A percentile compares a stretch with the other conserved stretches of the same genome.
Conservation (phyloP, 139 green algal genomes). For the Haematococcus lacustris region DNA sequence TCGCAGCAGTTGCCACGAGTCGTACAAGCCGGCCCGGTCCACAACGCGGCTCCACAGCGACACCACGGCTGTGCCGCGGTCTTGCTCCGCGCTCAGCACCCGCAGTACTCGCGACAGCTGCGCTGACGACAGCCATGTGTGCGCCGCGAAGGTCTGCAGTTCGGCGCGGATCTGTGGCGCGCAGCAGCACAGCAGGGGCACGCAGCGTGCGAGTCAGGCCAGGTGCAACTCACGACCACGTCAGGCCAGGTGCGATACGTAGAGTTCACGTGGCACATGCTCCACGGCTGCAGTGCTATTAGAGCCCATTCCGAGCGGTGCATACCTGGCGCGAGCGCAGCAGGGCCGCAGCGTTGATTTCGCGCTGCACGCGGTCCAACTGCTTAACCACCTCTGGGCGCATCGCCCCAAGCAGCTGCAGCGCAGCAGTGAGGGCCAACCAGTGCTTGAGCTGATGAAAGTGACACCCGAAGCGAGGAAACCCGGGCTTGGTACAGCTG, state of each 20-base stretch:
- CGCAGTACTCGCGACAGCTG: slow-evolving; percentile 10
- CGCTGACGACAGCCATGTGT: slow-evolving; percentile 4
- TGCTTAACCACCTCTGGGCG: not conserved
- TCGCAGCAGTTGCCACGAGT: slow-evolving; percentile 12
- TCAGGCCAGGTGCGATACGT: not conserved
- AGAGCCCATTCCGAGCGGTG: not conserved
- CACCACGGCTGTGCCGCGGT: slow-evolving; percentile 9
- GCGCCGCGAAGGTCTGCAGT: slow-evolving; percentile 19
- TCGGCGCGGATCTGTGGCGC: slow-evolving; percentile 12
- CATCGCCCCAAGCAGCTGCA: slow-evolving; percentile 3
- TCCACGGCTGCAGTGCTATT: not conserved
- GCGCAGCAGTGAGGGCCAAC: too few relatives aligned
- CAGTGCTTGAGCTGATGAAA: too few relatives aligned
- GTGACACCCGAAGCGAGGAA: too few relatives aligned
- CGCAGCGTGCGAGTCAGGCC: too few relatives aligned
- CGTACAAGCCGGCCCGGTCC: slow-evolving; percentile 13
- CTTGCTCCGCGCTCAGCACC: slow-evolving; percentile 9
- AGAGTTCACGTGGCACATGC: not conserved
- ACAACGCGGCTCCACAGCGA: slow-evolving; percentile 22
- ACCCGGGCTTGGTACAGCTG: too few relatives aligned
- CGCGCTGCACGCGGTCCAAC: slow-evolving; percentile 7
- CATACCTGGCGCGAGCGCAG: slow-evolving; percentile 12
- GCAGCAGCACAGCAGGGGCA: too few relatives aligned
- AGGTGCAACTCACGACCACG: too few relatives aligned
- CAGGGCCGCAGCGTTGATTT: slow-evolving; percentile 12